Evolutionary conservation across 768 basidiomycete genomes (phyloP), one percentile per base, ranked within the genome.

Genomic region (Rhizopogon roseolus): DNA sequence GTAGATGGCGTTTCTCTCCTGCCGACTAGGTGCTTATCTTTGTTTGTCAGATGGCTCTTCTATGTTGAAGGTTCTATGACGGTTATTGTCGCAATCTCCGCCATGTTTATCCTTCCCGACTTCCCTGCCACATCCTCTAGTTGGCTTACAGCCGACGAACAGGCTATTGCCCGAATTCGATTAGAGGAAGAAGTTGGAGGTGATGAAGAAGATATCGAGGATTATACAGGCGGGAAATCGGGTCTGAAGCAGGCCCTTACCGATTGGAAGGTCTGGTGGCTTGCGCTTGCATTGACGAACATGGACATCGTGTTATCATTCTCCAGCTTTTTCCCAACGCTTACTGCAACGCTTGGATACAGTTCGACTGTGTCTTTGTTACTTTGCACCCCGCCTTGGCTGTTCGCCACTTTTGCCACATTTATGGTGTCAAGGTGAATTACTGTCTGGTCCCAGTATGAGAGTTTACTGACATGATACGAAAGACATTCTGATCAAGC

Each of bases 251-350:
- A 85, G 57, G 87, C 90, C 8, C 40, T 90, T 52, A 74, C 73
- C 16, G 92, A 94, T 63, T 84, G 85, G 86, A 88, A 85, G 66
- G 88, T 94, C 39, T 93, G 90, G 86, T 88, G 81, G 81, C 75
- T 95, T 41, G 76, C 86, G n/a, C 52, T 90, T 28, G 76, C 84
- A 2, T 65, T 89, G 53, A 80, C 81, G 11, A 77, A 76, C 59
- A 76, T 82, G 70, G 55, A 60, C 34, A 68, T 86, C 38, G 81
- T 85, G 9, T 61, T 90, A 28, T 84, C 82, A 5, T 92, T 92
- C 76, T 86, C 88, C 63, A 84, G 82, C 6, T 90, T 84, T 67
- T 92, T 92, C 71, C 89, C 87, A 5, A 88, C 90, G 0, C 69
- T 93, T 52, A 80, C 79, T 32, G 80, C 77, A n/a, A 93, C 90